Conservation (phyloP, 2,329 filamentous ascomycete genomes). For the Byssothecium circinans region DNA sequence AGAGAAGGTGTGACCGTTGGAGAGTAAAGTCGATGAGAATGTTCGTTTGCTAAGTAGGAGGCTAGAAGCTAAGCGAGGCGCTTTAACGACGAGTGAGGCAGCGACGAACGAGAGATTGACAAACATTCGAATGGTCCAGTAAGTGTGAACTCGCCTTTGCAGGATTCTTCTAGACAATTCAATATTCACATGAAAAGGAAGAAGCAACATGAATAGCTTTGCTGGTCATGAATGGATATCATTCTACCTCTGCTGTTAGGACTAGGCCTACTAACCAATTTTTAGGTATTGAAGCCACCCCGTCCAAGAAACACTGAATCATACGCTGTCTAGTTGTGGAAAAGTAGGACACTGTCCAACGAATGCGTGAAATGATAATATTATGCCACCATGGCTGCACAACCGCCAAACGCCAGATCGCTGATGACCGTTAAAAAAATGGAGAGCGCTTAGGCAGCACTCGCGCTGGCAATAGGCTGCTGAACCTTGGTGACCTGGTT, state of each 20-base stretch:
- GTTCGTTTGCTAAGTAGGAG: too few relatives aligned
- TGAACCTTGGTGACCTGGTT: conserved; percentile 81
- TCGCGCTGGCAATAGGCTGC: conserved; percentile 78
- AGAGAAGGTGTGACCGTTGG: too few relatives aligned
- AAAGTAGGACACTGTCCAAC: conserved; percentile 26
- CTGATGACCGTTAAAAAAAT: conserved; percentile 16
- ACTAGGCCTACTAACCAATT: conserved; percentile 16
- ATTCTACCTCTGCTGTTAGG: conserved; percentile 24
- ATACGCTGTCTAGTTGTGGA: conserved; percentile 33
- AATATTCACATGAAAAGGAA: too few relatives aligned
- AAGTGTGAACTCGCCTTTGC: too few relatives aligned
- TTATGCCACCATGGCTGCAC: conserved; percentile 19
- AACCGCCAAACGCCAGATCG: conserved; percentile 38
- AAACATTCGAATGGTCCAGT: too few relatives aligned
- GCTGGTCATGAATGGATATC: conserved; percentile 7
- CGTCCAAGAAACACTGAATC: conserved; percentile 23
- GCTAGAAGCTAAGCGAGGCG: too few relatives aligned
- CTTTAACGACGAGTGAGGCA: too few relatives aligned
- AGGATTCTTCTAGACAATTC: too few relatives aligned
- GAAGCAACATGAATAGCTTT: too few relatives aligned
- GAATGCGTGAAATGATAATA: conserved; percentile 35
- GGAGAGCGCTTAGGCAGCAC: conserved; percentile 65
- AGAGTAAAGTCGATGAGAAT: too few relatives aligned
- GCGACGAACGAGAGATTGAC: too few relatives aligned
- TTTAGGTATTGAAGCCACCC: conserved; percentile 18